Base-by-base conservation (phyloP, 2,329 filamentous ascomycete species). In the Alternaria atra region DNA sequence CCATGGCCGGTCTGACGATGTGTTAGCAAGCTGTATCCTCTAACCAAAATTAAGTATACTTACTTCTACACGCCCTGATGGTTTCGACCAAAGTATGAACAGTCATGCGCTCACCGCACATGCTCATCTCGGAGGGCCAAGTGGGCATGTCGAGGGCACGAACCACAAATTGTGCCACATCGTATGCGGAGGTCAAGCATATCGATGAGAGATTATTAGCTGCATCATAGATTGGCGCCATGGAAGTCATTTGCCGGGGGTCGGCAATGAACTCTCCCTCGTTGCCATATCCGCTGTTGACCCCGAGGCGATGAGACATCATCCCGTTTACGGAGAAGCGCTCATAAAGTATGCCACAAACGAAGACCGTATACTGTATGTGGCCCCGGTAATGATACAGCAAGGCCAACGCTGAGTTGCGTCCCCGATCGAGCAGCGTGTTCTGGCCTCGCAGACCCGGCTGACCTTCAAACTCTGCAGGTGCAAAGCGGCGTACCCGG, bases 301-400 rank as follows among this genome's bases (percentile, higher is more conserved):
- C 62, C 1, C 90, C 90, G 47, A 93, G 88, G 34, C 84, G 81
- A 55, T 87, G 83, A 17, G 82, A 80, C 12, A 82, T 82, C 60
- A 93, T 83, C 0, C 91, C 91, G 3, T 86, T 87, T 0, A 88
- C 88, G 20, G 87, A 87, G 69, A 93, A 93, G 1, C 90, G 83
- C 73, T 93, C 91, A 82, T 92, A 93, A 65, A 93, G 87, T 30
- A 93, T 78, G 20, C 91, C 91, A 68, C 91, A 93, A 0, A 88
- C 86, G 76, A 93, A 93, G 27, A 89, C 82, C 0, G 90, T 92
- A 62, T 85, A 91, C 42, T 85, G 84, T 80, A 93, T 91, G 44
- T 81, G 79, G 60, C 83, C 77, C 2, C 81, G 79, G 75, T 86
- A 89, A 50, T 87, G 82, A 48, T 84, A 81, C 4, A 92, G 79